Evolutionary conservation across 2,329 filamentous ascomycete genomes (phyloP).

Genomic region (Hirsutella rhossiliensis): DNA sequence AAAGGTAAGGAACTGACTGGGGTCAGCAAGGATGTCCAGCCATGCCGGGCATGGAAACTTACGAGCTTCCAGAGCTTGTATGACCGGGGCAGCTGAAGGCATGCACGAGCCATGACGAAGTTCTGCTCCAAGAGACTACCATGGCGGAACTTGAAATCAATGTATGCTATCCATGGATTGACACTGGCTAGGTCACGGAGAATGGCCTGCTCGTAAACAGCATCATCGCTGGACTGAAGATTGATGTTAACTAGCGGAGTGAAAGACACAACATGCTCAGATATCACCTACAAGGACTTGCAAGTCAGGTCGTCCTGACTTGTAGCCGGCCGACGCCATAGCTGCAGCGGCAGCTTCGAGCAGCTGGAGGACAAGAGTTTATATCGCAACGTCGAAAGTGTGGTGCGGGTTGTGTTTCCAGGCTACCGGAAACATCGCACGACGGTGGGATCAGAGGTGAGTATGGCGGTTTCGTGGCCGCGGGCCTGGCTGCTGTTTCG

Average conservation of each 20-base stretch:
- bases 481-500: no score
- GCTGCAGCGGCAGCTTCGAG: no score
- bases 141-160: constrained; percentile 80
- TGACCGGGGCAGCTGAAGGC: constrained; percentile 76
- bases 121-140: constrained; percentile 79
- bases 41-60: constrained; percentile 9
- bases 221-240: constrained; percentile 68
- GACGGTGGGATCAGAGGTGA: no score
- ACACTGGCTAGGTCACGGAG: constrained; percentile 73
- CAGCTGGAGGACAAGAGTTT: no score
- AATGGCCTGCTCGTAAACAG: constrained; percentile 93
- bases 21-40: background rate
- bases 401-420: no score
- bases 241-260: background rate
- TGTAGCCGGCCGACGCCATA: no score
- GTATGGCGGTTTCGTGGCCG: no score
- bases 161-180: constrained; percentile 92
- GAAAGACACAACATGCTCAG: no score
- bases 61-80: constrained; percentile 99
- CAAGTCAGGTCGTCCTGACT: no score
- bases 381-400: no score
- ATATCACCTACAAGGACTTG: no score
- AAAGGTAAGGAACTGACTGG: constrained; percentile 64
- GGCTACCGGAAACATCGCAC: no score
- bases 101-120: constrained; percentile 79